Conservation (phyloP, 2,329 filamentous ascomycete species). For the Talaromyces funiculosus region DNA sequence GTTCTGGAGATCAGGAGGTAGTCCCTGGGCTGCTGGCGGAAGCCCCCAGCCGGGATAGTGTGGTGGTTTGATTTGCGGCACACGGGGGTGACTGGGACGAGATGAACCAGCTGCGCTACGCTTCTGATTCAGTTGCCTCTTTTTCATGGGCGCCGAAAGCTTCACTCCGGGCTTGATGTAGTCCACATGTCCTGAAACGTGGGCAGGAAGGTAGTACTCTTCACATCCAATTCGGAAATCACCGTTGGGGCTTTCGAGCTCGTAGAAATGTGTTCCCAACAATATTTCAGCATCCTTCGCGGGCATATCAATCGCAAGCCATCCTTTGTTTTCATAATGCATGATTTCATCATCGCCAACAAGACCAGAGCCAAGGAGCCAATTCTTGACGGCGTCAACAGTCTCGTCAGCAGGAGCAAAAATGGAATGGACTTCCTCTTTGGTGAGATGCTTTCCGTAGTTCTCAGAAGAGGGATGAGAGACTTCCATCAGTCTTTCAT, state of each 20-base stretch:
- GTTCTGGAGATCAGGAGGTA: slow-evolving; percentile 5
- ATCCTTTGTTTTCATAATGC: slow-evolving; percentile 11
- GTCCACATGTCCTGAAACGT: slow-evolving; percentile 9
- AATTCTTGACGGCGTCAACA: slow-evolving; percentile 6
- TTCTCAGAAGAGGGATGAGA: slow-evolving; percentile 7
- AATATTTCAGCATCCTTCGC: slow-evolving; percentile 6
- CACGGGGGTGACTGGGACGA: not conserved
- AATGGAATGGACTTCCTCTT: slow-evolving; percentile 9
- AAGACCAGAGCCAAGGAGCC: slow-evolving; percentile 5
- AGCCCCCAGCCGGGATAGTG: not conserved
- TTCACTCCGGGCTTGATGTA: slow-evolving; percentile 10
- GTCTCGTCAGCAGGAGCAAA: slow-evolving; percentile 10
- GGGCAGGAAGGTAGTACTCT: slow-evolving; percentile 8
- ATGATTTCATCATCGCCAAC: not conserved
- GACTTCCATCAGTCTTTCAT: slow-evolving; percentile 10
- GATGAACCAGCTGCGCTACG: not conserved
- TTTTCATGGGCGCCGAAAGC: slow-evolving; percentile 8
- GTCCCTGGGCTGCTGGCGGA: not conserved
- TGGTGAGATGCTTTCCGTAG: slow-evolving; percentile 11
- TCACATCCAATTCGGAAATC: slow-evolving; percentile 11
- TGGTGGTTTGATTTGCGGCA: not conserved
- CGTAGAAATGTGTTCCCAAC: slow-evolving; percentile 5
- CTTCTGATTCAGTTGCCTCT: slow-evolving; percentile 1
- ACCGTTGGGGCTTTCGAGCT: slow-evolving; percentile 5
- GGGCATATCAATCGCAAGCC: slow-evolving; percentile 10